phyloP scores from a whole-genome alignment of 2,329 filamentous ascomycete genomes.

The Calonectria honghensis region DNA sequence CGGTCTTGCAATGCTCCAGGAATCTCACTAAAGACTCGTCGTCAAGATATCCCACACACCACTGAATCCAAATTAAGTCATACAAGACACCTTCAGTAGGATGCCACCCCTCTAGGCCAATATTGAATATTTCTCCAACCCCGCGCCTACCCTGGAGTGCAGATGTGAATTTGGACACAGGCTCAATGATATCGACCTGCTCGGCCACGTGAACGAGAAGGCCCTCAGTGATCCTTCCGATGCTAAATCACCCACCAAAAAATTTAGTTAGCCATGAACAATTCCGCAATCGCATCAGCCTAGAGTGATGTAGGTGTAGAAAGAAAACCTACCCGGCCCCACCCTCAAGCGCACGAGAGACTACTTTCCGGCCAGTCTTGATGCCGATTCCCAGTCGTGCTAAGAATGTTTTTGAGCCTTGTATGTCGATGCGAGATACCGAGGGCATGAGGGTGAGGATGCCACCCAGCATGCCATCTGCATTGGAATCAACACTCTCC shows the following conservation, averaged over 20 bases:
- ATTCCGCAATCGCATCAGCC: background rate
- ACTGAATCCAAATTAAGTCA: constrained; percentile 91
- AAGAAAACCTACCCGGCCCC: constrained; percentile 61
- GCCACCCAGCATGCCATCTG: constrained; percentile 88
- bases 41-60: constrained; percentile 89
- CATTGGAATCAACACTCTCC: constrained; percentile 65
- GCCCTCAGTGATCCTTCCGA: constrained; percentile 88
- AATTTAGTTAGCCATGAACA: background rate
- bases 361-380: constrained; percentile 57
- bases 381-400: constrained; percentile 75
- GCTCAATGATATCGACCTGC: constrained; percentile 89
- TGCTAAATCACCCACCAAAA: constrained; percentile 66
- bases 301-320: background rate
- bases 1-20: constrained; percentile 75
- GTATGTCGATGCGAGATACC: constrained; percentile 79
- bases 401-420: constrained; percentile 81
- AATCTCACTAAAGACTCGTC: constrained; percentile 83
- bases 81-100: constrained; percentile 72
- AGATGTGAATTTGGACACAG: constrained; percentile 86
- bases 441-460: constrained; percentile 58
- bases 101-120: constrained; percentile 84
- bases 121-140: constrained; percentile 78
- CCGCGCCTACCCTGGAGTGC: constrained; percentile 75
- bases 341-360: constrained; percentile 60
- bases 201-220: constrained; percentile 83